A percentile compares a stretch with the other conserved stretches of the same genome.
Conservation (phyloP, 257 asterid species). For the Knoxia roxburghii region DNA sequence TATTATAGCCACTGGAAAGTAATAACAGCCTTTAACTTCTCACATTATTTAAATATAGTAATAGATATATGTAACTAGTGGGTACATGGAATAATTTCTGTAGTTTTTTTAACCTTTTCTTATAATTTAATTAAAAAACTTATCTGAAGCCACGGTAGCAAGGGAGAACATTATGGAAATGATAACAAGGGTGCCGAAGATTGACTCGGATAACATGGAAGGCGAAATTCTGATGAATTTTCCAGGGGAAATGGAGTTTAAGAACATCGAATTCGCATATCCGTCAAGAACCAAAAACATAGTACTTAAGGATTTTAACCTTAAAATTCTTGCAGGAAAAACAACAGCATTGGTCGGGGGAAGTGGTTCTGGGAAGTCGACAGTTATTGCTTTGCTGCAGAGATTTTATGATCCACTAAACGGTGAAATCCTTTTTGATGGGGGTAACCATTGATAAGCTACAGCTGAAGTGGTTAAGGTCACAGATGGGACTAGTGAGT, state of each 20-base stretch:
- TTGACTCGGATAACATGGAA: constrained; percentile 61
- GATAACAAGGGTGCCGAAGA: constrained; percentile 61
- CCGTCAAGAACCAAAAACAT: constrained; percentile 75
- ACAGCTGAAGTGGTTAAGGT: constrained; percentile 89
- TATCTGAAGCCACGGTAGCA: constrained; percentile 74
- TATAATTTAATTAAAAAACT: constrained; percentile 56
- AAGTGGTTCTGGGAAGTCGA: constrained; percentile 92
- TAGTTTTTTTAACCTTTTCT: too few species aligned
- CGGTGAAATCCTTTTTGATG: constrained; percentile 75
- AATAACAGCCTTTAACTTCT: too few species aligned
- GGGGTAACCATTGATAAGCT: constrained; percentile 60
- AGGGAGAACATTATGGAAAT: constrained; percentile 65
- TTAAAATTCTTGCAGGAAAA: constrained; percentile 61
- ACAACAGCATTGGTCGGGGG: constrained; percentile 88
- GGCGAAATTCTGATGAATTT: constrained; percentile 50
- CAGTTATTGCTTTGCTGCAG: constrained; percentile 71
- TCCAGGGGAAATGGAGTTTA: constrained; percentile 66
- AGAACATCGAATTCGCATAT: constrained; percentile 51
- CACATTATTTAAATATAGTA: too few species aligned
- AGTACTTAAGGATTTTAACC: constrained; percentile 56
- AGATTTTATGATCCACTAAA: constrained; percentile 75
- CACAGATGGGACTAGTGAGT: constrained; percentile 94
- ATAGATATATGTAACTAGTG: too few species aligned
- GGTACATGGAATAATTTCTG: too few species aligned
- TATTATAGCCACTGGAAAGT: constrained; percentile 83